phyloP scores from a whole-genome alignment of 2,329 filamentous ascomycete species.

The Coniochaeta sp. region DNA sequence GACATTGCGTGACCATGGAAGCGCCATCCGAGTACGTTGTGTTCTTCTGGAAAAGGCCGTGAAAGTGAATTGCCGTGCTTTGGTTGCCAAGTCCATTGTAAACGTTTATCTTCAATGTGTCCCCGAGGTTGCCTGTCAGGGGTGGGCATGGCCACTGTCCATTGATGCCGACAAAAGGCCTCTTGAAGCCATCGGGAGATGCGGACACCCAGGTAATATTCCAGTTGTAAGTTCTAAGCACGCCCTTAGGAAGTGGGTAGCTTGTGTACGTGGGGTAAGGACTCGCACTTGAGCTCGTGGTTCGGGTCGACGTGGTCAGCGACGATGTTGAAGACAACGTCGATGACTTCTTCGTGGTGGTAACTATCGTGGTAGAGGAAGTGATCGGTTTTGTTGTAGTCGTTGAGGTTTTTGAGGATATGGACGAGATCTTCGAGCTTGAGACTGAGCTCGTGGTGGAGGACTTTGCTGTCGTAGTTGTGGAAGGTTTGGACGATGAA shows the following conservation, averaged over 20 bases:
- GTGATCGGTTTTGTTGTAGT: too few species aligned
- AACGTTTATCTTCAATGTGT: slow-evolving; percentile 49
- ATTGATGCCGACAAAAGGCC: slow-evolving; percentile 68
- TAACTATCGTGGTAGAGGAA: not conserved
- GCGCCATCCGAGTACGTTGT: slow-evolving; percentile 65
- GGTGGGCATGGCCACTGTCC: slow-evolving; percentile 64
- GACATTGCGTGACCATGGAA: slow-evolving; percentile 56
- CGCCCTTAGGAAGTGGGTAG: not conserved
- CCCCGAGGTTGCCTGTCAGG: slow-evolving; percentile 56
- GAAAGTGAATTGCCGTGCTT: slow-evolving; percentile 57
- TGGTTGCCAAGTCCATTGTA: slow-evolving; percentile 54
- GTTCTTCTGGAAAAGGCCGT: slow-evolving; percentile 62
- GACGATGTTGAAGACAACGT: not conserved
- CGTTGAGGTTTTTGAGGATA: not conserved
- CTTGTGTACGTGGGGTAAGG: not conserved
- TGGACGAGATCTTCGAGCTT: slow-evolving; percentile 1
- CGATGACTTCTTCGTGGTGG: not conserved
- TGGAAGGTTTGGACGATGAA: not conserved
- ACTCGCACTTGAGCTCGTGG: not conserved
- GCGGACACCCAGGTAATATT: slow-evolving; percentile 8
- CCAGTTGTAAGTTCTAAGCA: slow-evolving; percentile 1
- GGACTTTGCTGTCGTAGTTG: not conserved
- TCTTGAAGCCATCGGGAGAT: slow-evolving; percentile 5
- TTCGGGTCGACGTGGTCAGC: not conserved
- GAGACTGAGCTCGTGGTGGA: not conserved